Conservation (phyloP, 139 green algal species). For the Coccomyxa sp. region DNA sequence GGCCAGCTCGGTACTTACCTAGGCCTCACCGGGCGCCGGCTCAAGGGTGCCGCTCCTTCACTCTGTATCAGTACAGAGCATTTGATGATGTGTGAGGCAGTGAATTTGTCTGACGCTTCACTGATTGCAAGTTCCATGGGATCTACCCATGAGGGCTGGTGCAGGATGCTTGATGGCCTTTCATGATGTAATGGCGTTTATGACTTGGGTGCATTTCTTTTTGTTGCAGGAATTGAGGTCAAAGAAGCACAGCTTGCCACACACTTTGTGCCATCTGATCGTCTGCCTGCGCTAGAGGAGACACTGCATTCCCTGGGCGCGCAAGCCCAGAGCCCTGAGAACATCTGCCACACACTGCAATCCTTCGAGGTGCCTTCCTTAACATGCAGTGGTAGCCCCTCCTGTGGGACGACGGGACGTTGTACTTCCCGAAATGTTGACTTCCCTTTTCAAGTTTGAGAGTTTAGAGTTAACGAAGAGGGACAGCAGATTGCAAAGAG, state of each 20-base stretch:
- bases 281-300: constrained; percentile 42
- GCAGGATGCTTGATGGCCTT: neutral
- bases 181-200: neutral
- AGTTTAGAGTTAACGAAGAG: neutral
- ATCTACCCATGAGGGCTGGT: neutral
- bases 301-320: constrained; percentile 27
- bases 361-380: constrained; percentile 11
- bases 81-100: neutral
- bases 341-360: constrained; percentile 13
- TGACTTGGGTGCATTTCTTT: neutral
- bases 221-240: constrained; percentile 50
- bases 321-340: neutral
- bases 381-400: neutral
- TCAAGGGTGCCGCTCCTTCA: constrained; percentile 50
- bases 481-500: neutral
- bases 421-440: too few relatives aligned
- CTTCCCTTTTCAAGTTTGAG: too few relatives aligned
- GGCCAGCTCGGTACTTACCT: constrained; percentile 71
- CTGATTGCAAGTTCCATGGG: neutral
- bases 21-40: constrained; percentile 69
- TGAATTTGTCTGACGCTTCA: neutral
- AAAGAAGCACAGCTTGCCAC: constrained; percentile 75
- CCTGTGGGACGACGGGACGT: neutral
- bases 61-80: neutral
- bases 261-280: constrained; percentile 66